Conservation (phyloP, 1,139 yeast genomes). For the Arxiozyma slooffiae region DNA sequence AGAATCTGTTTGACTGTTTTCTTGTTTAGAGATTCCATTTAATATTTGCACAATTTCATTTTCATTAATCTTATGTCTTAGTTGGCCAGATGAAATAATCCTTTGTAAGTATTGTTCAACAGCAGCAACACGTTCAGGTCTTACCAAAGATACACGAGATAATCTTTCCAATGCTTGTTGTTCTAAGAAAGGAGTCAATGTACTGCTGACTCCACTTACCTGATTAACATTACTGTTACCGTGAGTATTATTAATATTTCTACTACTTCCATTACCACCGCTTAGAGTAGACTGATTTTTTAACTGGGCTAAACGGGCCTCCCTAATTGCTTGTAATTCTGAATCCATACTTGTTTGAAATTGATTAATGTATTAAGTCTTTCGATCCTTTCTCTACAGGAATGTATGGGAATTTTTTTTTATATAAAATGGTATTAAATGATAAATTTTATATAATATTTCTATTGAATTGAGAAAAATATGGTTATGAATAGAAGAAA, state of each 20-base stretch:
- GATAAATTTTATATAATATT: not conserved
- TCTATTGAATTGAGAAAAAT: too few species aligned
- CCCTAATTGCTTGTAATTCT: slow-evolving; percentile 79
- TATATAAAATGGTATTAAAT: not conserved
- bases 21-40: slow-evolving; percentile 75
- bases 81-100: slow-evolving; percentile 70
- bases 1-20: slow-evolving; percentile 48
- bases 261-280: slow-evolving; percentile 26
- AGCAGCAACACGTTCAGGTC: slow-evolving; percentile 82
- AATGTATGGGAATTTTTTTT: too few species aligned
- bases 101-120: slow-evolving; percentile 77
- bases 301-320: slow-evolving; percentile 76
- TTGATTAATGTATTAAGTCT: too few species aligned
- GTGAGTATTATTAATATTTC: slow-evolving; percentile 13
- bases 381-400: not conserved
- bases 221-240: slow-evolving; percentile 11
- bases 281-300: slow-evolving; percentile 45
- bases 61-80: slow-evolving; percentile 64
- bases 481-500: too few species aligned
- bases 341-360: slow-evolving; percentile 38
- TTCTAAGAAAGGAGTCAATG: slow-evolving; percentile 60
- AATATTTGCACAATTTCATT: slow-evolving; percentile 72
- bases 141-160: slow-evolving; percentile 75
- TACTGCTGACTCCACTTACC: slow-evolving; percentile 2
- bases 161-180: slow-evolving; percentile 82